phyloP scores from a whole-genome alignment of 2,329 filamentous ascomycete genomes.

The Fusarium caatingaense region DNA sequence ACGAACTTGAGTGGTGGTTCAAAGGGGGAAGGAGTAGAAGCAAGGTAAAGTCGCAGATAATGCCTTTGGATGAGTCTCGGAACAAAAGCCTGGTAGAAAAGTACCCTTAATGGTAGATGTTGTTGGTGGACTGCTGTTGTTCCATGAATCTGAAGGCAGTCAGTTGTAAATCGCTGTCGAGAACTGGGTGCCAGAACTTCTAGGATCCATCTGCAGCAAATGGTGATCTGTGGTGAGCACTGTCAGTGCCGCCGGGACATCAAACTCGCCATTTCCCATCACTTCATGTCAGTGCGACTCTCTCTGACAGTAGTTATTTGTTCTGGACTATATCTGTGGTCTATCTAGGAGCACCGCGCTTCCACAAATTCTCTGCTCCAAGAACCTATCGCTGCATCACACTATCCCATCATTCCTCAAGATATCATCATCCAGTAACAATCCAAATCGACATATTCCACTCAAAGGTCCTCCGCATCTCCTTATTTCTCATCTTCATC shows the following conservation, averaged over 20 bases:
- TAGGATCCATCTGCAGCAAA: not conserved
- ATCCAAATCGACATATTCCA: accelerated
- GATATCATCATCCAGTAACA: not conserved
- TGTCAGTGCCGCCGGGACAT: not conserved
- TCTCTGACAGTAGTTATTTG: not conserved
- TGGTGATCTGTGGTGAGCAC: not conserved
- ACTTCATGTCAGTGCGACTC: not conserved
- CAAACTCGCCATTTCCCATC: not conserved
- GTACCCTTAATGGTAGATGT: too few species aligned
- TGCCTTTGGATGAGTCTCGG: not conserved
- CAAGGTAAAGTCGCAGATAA: accelerated
- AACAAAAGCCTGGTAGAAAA: too few species aligned
- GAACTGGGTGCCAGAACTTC: accelerated
- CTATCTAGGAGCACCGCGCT: not conserved
- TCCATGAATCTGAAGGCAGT: not conserved
- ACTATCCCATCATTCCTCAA: not conserved
- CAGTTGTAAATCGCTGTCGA: not conserved
- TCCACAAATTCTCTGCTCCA: not conserved
- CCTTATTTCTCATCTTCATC: not conserved
- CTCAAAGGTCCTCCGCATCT: accelerated
- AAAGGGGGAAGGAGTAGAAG: not conserved
- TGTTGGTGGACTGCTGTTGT: accelerated
- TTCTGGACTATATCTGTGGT: not conserved
- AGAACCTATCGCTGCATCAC: not conserved
- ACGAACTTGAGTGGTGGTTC: not conserved